Evolutionary conservation across 805 yeast genomes (phyloP).

Genomic region (Pichia paraexigua): DNA sequence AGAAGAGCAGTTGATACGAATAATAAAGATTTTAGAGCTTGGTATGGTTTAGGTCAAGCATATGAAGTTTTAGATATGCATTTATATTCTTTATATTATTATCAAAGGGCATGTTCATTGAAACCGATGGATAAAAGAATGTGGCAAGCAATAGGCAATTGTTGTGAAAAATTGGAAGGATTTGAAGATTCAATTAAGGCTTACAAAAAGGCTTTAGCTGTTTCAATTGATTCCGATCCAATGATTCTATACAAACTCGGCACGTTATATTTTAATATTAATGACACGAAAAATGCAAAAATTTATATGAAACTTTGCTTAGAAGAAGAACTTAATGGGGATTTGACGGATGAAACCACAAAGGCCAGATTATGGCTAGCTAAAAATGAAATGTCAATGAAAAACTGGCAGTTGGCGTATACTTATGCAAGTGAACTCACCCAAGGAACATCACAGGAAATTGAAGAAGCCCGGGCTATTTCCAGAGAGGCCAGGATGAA

Average conservation of each 20-base stretch:
- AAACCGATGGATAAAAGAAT: conserved; percentile 86
- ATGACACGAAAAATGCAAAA: conserved; percentile 46
- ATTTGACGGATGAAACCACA: conserved; percentile 62
- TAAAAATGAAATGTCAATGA: conserved; percentile 45
- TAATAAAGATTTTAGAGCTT: conserved; percentile 84
- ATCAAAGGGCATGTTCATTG: conserved; percentile 81
- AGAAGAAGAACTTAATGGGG: conserved; percentile 57
- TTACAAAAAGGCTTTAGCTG: conserved; percentile 64
- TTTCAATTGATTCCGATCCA: conserved; percentile 44
- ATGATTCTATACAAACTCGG: conserved; percentile 61
- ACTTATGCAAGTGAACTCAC: conserved; percentile 64
- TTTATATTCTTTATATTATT: conserved; percentile 82
- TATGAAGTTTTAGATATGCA: conserved; percentile 96
- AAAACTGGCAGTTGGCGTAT: conserved; percentile 61
- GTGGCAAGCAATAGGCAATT: conserved; percentile 94
- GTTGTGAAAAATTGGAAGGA: conserved; percentile 74
- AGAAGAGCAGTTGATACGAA: conserved; percentile 88
- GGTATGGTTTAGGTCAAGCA: conserved; percentile 99
- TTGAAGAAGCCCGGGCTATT: conserved; percentile 82
- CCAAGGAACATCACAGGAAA: conserved; percentile 71
- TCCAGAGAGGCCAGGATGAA: conserved; percentile 68
- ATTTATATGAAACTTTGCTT: conserved; percentile 60
- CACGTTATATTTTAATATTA: conserved; percentile 48
- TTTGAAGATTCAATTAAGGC: conserved; percentile 69
- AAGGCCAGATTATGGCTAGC: conserved; percentile 88